phyloP scores from a whole-genome alignment of 768 basidiomycete species.

The Termitomyces heimii region DNA sequence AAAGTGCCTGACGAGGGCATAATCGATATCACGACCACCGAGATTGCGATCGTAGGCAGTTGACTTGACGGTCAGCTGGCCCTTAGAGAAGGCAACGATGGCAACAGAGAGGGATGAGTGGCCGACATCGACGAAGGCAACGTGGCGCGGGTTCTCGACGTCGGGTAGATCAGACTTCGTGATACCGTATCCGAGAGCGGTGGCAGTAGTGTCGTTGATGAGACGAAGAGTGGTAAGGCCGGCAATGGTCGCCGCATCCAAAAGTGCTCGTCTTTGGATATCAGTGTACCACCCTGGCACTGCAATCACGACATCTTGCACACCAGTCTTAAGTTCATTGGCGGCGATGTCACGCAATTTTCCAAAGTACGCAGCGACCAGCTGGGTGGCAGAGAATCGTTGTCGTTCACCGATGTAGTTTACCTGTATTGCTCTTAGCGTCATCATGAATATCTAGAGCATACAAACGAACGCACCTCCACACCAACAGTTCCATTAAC shows the following conservation, averaged over 20 bases:
- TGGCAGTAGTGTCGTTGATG: constrained; percentile 96
- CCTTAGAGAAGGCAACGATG: constrained; percentile 91
- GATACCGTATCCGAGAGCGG: constrained; percentile 97
- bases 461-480: constrained; percentile 50
- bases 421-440: constrained; percentile 47
- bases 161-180: constrained; percentile 96
- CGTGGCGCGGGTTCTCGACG: constrained; percentile 71
- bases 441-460: background rate
- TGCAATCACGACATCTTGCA: constrained; percentile 92
- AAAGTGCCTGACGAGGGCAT: constrained; percentile 84
- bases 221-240: constrained; percentile 88
- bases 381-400: constrained; percentile 82
- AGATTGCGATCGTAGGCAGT: constrained; percentile 91
- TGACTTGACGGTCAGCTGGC: constrained; percentile 79
- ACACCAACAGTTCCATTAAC: constrained; percentile 77
- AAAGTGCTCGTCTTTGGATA: constrained; percentile 80
- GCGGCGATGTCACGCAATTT: constrained; percentile 87
- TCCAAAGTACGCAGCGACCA: constrained; percentile 86
- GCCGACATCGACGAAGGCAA: constrained; percentile 94
- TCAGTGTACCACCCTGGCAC: constrained; percentile 98
- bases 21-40: constrained; percentile 96
- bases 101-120: constrained; percentile 87
- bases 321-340: constrained; percentile 77
- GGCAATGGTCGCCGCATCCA: constrained; percentile 87
- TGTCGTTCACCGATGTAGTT: constrained; percentile 80